Conservation (phyloP, 2,329 filamentous ascomycete genomes). For the Xylariomycetidae sp. region DNA sequence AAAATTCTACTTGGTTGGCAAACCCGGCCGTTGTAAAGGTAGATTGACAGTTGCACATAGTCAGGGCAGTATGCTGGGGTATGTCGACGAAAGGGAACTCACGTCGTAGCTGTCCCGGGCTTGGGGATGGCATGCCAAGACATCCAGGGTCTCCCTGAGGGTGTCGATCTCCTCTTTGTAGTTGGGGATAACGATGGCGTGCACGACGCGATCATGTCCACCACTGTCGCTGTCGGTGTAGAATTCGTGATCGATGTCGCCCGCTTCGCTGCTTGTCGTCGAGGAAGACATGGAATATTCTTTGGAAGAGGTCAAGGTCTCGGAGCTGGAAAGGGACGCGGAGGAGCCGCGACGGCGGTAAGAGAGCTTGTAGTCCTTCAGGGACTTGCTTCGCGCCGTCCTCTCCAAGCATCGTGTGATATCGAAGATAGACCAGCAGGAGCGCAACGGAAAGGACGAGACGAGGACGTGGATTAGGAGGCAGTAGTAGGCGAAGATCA, state of each 20-base stretch:
- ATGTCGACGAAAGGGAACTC: too few relatives aligned
- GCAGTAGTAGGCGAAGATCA: conserved; percentile 58
- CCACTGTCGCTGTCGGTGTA: conserved; percentile 38
- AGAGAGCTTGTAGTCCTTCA: conserved; percentile 41
- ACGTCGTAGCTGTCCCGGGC: conserved; percentile 63
- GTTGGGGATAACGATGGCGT: conserved; percentile 66
- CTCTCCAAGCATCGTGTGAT: conserved; percentile 46
- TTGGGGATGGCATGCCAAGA: conserved; percentile 60
- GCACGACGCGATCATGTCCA: conserved; percentile 46
- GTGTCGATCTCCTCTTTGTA: conserved; percentile 69
- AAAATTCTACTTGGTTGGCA: too few relatives aligned
- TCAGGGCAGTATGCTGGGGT: too few relatives aligned
- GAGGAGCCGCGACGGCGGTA: conserved; percentile 46
- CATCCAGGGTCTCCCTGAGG: conserved; percentile 60
- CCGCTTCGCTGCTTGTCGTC: conserved; percentile 44
- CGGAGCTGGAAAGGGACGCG: conserved; percentile 50
- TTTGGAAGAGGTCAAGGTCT: conserved; percentile 44
- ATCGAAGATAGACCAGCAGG: conserved; percentile 55
- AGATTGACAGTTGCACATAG: too few relatives aligned
- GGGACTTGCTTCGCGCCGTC: conserved; percentile 36
- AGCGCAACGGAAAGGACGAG: conserved; percentile 55
- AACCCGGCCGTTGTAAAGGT: too few relatives aligned
- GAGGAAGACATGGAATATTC: conserved; percentile 32
- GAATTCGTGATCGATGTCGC: conserved; percentile 42
- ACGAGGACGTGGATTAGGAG: conserved; percentile 60